Evolutionary conservation across 2,329 filamentous ascomycete species (phyloP), one percentile per base, ranked within the genome.

Genomic region (Penicillium glabrum): DNA sequence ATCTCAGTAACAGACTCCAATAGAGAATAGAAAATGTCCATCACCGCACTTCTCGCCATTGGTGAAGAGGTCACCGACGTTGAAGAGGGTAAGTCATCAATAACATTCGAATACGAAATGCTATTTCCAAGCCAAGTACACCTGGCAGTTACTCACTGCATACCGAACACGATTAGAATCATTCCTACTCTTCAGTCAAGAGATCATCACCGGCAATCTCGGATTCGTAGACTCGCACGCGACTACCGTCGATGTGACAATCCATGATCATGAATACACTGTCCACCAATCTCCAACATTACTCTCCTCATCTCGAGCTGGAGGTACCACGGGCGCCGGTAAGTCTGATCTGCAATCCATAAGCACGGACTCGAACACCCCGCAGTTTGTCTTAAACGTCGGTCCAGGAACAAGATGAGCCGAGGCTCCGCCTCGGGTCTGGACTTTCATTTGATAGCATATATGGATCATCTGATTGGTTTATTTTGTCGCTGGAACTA

Each of bases 221-320:
- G 95, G 93, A 69, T 95, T 97, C 75, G 78, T 98, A 61, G 88
- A 96, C 72, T 79, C 89, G 16, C 86, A 83, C 61, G 86, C 89
- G 10, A 72, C 82, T 1, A 75, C 78, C 2, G 73, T 97, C 35
- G 84, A 90, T 13, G 71, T 96, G 57, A 82, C 82, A 33, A 82
- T 98, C 59, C 85, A 80, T 53, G 86, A 82, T 54, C 82, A 81
- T 51, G 90, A 96, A 68, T 86, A 91, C 57, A 84, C 83, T 33
- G 88, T 98, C 65, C 83, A 87, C 60, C 95, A 98, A 74, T 96
- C 91, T 1, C 93, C 92, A 0, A 85, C 86, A 10, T 81, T 98
- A 10, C 82, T 99, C 37, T 87, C 86, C 1, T 96, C 92, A 1
- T 84, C 86, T 60, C 85, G 92, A 31, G 82, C 85, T 27, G 87